Evolutionary conservation across 352 stramenopile genomes (phyloP).

Genomic region (Thraustochytrium sp.): DNA sequence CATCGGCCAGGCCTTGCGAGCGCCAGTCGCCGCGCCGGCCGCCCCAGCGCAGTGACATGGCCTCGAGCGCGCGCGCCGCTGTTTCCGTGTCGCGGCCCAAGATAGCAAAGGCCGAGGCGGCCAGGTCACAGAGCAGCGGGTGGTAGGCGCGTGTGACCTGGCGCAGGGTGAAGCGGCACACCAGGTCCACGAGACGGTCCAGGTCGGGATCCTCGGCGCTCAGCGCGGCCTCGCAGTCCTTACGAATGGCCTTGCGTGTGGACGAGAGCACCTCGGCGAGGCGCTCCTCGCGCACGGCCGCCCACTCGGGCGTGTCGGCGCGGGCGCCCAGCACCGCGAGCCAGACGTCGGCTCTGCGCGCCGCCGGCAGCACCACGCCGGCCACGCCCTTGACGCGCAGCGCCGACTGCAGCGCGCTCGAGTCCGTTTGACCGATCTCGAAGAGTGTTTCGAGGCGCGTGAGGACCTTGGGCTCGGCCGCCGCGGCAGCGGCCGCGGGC

Average conservation of each 20-base stretch:
- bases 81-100: background rate
- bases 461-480: background rate
- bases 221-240: constrained; percentile 1
- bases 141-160: background rate
- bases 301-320: background rate
- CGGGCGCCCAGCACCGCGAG: background rate
- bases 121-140: background rate
- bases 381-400: background rate
- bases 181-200: background rate
- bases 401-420: background rate
- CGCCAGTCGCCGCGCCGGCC: constrained; percentile 15
- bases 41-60: constrained; percentile 1
- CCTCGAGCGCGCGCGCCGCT: background rate
- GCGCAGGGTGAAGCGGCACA: background rate
- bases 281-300: background rate
- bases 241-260: background rate
- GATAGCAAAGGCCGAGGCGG: background rate
- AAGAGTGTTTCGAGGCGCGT: constrained; percentile 30
- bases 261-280: constrained; percentile 22
- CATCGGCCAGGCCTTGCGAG: background rate
- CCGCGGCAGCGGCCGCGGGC: background rate
- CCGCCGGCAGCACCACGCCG: background rate
- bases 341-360: background rate
- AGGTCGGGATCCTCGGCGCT: background rate
- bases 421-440: constrained; percentile 16